A percentile compares a stretch with the other conserved stretches of the same genome.
Conservation (phyloP, 164 flowering plant species). For the Litsea cubeba region DNA sequence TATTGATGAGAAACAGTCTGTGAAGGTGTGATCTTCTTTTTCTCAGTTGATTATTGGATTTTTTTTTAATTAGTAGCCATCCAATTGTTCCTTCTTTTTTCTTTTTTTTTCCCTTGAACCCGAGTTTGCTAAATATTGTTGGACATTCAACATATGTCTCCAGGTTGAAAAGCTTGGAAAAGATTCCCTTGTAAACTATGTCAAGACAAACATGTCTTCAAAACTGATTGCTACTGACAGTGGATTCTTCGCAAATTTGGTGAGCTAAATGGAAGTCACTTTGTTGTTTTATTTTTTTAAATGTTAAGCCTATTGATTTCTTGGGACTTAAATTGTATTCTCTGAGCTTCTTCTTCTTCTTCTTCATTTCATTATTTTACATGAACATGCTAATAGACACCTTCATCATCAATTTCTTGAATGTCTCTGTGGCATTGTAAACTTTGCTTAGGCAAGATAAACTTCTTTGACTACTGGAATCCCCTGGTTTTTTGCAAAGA, state of each 20-base stretch:
- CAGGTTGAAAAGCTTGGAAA: conserved; percentile 98
- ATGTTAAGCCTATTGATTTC: too few relatives aligned
- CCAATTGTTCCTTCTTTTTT: background rate
- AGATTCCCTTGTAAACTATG: conserved; percentile 84
- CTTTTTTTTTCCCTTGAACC: background rate
- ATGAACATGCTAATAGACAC: too few relatives aligned
- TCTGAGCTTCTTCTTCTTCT: too few relatives aligned
- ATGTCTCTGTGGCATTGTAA: too few relatives aligned
- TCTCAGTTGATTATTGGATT: background rate
- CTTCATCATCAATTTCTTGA: too few relatives aligned
- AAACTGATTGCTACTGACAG: conserved; percentile 75
- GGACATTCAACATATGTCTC: conserved; percentile 2
- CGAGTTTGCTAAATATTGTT: background rate
- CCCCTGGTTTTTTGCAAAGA: too few relatives aligned
- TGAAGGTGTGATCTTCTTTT: conserved; percentile 48
- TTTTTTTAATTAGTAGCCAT: too few relatives aligned
- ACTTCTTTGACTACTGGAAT: too few relatives aligned
- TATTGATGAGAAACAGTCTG: conserved; percentile 74
- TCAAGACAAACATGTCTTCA: conserved; percentile 99
- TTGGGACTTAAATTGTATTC: too few relatives aligned
- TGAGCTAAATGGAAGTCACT: conserved; percentile 25
- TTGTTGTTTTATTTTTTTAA: too few relatives aligned
- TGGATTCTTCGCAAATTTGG: conserved; percentile 94
- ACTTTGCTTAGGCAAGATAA: too few relatives aligned
- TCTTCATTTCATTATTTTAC: too few relatives aligned